Evolutionary conservation across 2,329 filamentous ascomycete species (phyloP).

Genomic region (Neonectria neomacrospora): DNA sequence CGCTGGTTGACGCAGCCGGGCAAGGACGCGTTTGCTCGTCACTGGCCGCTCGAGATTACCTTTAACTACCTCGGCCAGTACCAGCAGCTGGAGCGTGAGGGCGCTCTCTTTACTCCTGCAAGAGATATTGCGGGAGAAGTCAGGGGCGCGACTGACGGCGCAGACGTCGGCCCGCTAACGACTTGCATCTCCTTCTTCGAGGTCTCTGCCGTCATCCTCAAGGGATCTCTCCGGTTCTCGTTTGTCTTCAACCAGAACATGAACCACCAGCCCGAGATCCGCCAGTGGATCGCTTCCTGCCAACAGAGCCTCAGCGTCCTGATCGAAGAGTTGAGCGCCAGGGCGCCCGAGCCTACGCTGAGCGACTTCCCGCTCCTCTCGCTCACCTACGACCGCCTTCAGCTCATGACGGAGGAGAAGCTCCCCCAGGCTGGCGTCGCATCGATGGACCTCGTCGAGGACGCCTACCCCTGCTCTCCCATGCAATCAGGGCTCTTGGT

Average conservation of each 20-base stretch:
- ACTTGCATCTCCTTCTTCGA: conserved; percentile 59
- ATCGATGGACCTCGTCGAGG: conserved; percentile 35
- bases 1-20: conserved; percentile 33
- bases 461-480: conserved; percentile 51
- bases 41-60: conserved; percentile 42
- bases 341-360: conserved; percentile 26
- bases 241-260: conserved; percentile 57
- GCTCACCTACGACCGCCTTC: conserved; percentile 33
- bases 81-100: conserved; percentile 45
- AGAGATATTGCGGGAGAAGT: conserved; percentile 33
- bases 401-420: conserved; percentile 27
- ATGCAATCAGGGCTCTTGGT: conserved; percentile 53
- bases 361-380: conserved; percentile 36
- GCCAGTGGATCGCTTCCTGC: conserved; percentile 29
- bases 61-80: conserved; percentile 46
- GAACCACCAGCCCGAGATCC: conserved; percentile 53
- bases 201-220: conserved; percentile 56
- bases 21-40: conserved; percentile 14
- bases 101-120: conserved; percentile 38
- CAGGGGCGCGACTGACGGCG: conserved; percentile 25
- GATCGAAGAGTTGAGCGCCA: conserved; percentile 10
- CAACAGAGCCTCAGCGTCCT: conserved; percentile 20
- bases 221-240: conserved; percentile 56
- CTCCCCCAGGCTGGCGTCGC: conserved; percentile 25
- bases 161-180: conserved; percentile 28